Conservation (phyloP, 1,139 yeast genomes). For the Kodamaea ohmeri region DNA sequence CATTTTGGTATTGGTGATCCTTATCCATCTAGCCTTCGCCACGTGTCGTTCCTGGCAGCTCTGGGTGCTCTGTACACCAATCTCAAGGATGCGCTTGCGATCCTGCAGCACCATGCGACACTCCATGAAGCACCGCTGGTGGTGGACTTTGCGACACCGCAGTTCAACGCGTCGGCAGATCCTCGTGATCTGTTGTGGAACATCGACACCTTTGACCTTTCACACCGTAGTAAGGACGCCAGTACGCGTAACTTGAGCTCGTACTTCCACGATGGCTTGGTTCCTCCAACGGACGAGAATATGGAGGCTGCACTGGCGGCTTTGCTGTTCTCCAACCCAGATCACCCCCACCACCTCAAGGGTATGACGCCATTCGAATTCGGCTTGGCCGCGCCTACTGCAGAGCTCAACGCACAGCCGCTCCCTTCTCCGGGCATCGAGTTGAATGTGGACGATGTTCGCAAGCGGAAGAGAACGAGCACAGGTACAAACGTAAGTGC, state of each 20-base stretch:
- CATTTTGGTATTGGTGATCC: slow-evolving; percentile 9
- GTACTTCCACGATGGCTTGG: slow-evolving; percentile 12
- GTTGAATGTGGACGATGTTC: slow-evolving; percentile 7
- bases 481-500: no score
- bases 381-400: slow-evolving; percentile 16
- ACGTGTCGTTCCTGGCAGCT: slow-evolving; percentile 81
- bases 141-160: slow-evolving; percentile 81
- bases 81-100: slow-evolving; percentile 39
- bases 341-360: slow-evolving; percentile 36
- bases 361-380: slow-evolving; percentile 42
- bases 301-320: slow-evolving; percentile 17
- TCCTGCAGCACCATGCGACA: slow-evolving; percentile 26
- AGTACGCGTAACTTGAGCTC: slow-evolving; percentile 17
- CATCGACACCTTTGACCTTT: slow-evolving; percentile 31
- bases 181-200: slow-evolving; percentile 32
- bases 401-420: slow-evolving; percentile 5
- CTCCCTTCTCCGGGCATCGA: slow-evolving; percentile 6
- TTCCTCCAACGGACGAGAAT: slow-evolving; percentile 1
- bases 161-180: slow-evolving; percentile 42
- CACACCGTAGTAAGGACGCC: slow-evolving; percentile 10
- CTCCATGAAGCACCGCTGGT: slow-evolving; percentile 39
- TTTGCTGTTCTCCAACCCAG: slow-evolving; percentile 34
- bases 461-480: slow-evolving; percentile 6
- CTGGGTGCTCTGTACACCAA: slow-evolving; percentile 68
- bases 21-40: slow-evolving; percentile 34